These are phyloP conservation scores for Pythium plurisporium DNA, from an alignment of 352 stramenopile species.

Conservation along the genomic window DNA sequence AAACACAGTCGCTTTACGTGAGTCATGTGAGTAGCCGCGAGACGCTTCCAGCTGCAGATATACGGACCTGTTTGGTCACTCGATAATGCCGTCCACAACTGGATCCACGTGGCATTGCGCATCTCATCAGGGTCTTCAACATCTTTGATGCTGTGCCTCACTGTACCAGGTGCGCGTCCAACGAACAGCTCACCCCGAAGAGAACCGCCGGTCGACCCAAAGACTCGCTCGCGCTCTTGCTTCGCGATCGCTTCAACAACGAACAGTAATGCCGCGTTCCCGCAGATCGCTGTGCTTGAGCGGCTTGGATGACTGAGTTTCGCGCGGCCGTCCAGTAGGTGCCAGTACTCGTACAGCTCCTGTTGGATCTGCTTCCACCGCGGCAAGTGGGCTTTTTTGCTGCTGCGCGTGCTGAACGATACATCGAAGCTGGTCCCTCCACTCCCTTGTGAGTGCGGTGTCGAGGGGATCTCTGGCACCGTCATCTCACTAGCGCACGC, in stretches of 20 bases:
- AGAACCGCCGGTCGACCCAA: neutral
- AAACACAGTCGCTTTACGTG: too few relatives aligned
- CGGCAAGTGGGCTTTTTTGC: neutral
- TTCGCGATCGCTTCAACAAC: constrained; percentile 20
- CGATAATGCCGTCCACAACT: constrained; percentile 22
- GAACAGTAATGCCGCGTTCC: constrained; percentile 52
- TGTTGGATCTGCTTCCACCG: constrained; percentile 12
- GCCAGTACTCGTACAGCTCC: constrained; percentile 37
- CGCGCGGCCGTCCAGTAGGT: constrained; percentile 42
- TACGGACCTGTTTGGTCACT: neutral
- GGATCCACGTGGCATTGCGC: constrained; percentile 10
- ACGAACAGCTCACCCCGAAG: constrained; percentile 9
- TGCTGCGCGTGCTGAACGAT: neutral
- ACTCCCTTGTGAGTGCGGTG: neutral
- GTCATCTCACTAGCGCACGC: too few relatives aligned
- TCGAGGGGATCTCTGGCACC: neutral
- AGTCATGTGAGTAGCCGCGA: too few relatives aligned
- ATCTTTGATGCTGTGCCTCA: neutral
- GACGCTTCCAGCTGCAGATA: too few relatives aligned
- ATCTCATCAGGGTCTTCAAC: constrained; percentile 9
- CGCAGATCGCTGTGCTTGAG: constrained; percentile 64
- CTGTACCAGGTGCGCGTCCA: neutral
- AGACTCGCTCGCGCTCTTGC: neutral
- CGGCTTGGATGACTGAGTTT: constrained; percentile 35
- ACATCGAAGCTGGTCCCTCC: constrained; percentile 11